Evolutionary conservation across 768 basidiomycete genomes (phyloP), one percentile per base, ranked within the genome.

Genomic region (Tremella yokohamensis): DNA sequence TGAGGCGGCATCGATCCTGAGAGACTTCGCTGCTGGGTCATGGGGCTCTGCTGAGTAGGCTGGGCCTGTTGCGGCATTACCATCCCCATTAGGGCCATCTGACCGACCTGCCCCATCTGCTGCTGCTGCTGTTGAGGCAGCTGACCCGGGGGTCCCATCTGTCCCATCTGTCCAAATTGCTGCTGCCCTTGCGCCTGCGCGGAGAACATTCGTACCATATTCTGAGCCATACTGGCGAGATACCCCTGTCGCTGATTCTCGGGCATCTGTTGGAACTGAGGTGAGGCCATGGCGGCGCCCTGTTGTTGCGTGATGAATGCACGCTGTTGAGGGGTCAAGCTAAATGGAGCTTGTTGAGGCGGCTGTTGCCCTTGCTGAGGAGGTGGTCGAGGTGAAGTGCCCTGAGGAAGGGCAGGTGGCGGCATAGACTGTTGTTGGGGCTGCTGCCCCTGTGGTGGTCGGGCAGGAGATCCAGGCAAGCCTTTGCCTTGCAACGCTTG

Each of bases 231-330:
- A 38, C 49, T 60, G 38, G 18, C 50, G 22, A 56, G 50, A 22
- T 61, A 57, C 18, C 38, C 51, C 56, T 58, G 63, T 49, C 66
- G 69, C 38, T 63, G 61, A 19, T 52, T 38, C 25, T 19, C 44
- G 15, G 47, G 45, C 19, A 49, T 16, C 12, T 8, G 8, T 26
- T 52, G 52, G 29, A 49, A 57, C 25, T 20, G 19, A 4, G 52
- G 56, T 16, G 39, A n/a, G 13, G 47, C 16, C 26, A 49, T 29
- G 9, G 40, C 18, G 34, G 58, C 38, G 13, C 22, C 25, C 25
- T 50, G 47, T 34, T 63, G 62, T 16, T 64, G 54, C 0, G 53
- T 38, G 18, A 55, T 49, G 20, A 55, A 37, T 1, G 25, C 12
- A 39, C 62, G 60, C 20, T 56, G 49, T 37, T 61, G 53, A 11